Evolutionary conservation across 257 asterid species (phyloP), one percentile per base, ranked within the genome.

Genomic region (Solanum chiquidenum): DNA sequence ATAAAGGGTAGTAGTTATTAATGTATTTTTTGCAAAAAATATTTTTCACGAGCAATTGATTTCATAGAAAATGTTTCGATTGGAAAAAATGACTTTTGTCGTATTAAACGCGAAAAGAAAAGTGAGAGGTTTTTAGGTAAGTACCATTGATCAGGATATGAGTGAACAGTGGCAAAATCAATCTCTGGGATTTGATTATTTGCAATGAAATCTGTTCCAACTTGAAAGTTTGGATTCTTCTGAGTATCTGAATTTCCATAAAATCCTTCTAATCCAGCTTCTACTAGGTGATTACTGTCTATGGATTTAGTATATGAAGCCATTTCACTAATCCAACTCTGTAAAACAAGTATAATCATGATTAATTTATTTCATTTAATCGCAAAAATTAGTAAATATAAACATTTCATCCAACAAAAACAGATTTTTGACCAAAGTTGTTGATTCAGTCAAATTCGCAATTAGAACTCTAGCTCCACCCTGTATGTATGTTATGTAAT

Each of bases 261-360:
- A 71, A 95, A 93, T 11, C 98, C 98, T 84, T 95, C 98, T 2
- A 94, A 89, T 37, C 98, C 98, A 9, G 87, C 93, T 90, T 93
- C 96, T 31, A 94, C 69, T 40, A 94, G 88, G 89, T 95, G 98
- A 60, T 93, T 91, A 10, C 31, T 84, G 86, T 95, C 98, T 74
- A 94, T 89, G 16, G 96, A 93, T 89, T 95, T 95, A 89, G 93
- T 83, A 85, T 90, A 93, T 18, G 94, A 83, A 82, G 94, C 97
- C 97, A 93, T 94, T 87, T 95, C 98, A 85, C 87, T 25, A 42
- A 95, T 92, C 98, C 98, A 95, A 20, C 88, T 91, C 96, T 94
- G 91, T 33, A 87, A 62, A 49, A 73, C 38, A 27, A 66, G 44
- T 49, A 82, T 3, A 82, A 82, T 52, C 6, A 23, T 9, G 21